Conservation (phyloP, 139 green algal species). For the Chlorokybus atmophyticus region DNA sequence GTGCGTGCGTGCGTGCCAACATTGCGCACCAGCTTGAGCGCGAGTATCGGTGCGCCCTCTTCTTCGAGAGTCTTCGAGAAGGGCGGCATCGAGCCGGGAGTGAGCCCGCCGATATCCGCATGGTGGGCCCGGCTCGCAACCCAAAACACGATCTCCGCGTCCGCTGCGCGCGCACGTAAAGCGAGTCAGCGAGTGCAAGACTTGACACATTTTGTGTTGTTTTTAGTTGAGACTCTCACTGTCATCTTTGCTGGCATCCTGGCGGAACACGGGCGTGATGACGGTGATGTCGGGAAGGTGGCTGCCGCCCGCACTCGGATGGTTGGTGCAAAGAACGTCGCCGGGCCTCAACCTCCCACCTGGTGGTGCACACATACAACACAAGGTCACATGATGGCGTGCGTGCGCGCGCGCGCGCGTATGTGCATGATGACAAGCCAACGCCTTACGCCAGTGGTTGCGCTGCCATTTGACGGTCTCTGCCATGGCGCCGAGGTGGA, state of each 20-base stretch:
- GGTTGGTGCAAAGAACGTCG: slow-evolving; percentile 87
- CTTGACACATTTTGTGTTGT: too few species aligned
- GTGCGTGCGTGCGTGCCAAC: too few species aligned
- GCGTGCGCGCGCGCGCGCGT: too few species aligned
- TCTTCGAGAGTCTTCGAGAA: slow-evolving; percentile 61
- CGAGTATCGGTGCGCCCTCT: slow-evolving; percentile 84
- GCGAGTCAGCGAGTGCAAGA: background rate
- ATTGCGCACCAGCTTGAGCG: slow-evolving; percentile 76
- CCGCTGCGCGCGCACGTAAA: background rate
- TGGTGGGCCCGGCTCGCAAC: slow-evolving; percentile 78
- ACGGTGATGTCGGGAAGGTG: slow-evolving; percentile 98
- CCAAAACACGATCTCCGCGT: slow-evolving; percentile 76
- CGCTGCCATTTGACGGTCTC: slow-evolving; percentile 83
- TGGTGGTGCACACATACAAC: too few species aligned
- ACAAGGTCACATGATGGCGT: too few species aligned
- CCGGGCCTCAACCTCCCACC: too few species aligned
- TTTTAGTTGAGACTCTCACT: background rate
- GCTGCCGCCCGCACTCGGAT: slow-evolving; percentile 78
- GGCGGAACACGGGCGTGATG: slow-evolving; percentile 91
- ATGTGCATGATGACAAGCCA: slow-evolving; percentile 7
- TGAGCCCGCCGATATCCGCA: slow-evolving; percentile 81
- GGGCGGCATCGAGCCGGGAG: slow-evolving; percentile 79
- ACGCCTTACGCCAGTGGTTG: slow-evolving; percentile 15
- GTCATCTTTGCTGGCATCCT: slow-evolving; percentile 70
- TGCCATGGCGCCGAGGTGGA: slow-evolving; percentile 93